Evolutionary conservation across 495 filamentous ascomycete species (phyloP).

Genomic region (Penicillium herquei): DNA sequence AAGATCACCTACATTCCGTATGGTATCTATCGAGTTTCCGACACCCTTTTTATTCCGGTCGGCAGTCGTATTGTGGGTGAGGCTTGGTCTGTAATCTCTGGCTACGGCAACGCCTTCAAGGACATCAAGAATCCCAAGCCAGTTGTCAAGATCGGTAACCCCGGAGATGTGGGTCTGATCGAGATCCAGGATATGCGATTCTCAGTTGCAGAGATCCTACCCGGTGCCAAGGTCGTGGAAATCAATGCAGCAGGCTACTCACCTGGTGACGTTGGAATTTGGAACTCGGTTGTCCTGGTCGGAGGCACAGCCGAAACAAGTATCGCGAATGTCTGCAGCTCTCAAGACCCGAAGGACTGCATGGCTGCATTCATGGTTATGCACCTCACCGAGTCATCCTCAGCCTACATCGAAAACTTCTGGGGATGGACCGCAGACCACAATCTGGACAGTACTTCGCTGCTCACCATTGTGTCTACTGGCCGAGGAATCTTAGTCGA

Average conservation of each 20-base stretch:
- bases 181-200: conserved; percentile 60
- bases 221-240: conserved; percentile 48
- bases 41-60: conserved; percentile 55
- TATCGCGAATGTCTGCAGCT: conserved; percentile 36
- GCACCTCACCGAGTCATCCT: conserved; percentile 49
- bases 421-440: conserved; percentile 65
- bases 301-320: conserved; percentile 51
- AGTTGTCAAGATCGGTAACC: conserved; percentile 57
- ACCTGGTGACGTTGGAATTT: conserved; percentile 58
- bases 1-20: conserved; percentile 60
- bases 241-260: conserved; percentile 49
- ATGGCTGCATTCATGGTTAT: conserved; percentile 53
- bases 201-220: conserved; percentile 48
- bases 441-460: conserved; percentile 40
- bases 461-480: conserved; percentile 42
- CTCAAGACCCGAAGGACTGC: conserved; percentile 31
- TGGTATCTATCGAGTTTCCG: conserved; percentile 58
- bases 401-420: conserved; percentile 58
- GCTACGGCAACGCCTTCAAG: conserved; percentile 50
- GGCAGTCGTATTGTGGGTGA: conserved; percentile 57
- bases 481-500: conserved; percentile 53
- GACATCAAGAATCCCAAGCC: conserved; percentile 49
- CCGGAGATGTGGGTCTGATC: conserved; percentile 53
- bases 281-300: conserved; percentile 52
- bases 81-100: conserved; percentile 50